A percentile compares a stretch with the other conserved stretches of the same genome.
These are phyloP conservation scores for Vanderwaltozyma polyspora DNA, from an alignment of 805 yeast species.

Conservation along the genomic window DNA sequence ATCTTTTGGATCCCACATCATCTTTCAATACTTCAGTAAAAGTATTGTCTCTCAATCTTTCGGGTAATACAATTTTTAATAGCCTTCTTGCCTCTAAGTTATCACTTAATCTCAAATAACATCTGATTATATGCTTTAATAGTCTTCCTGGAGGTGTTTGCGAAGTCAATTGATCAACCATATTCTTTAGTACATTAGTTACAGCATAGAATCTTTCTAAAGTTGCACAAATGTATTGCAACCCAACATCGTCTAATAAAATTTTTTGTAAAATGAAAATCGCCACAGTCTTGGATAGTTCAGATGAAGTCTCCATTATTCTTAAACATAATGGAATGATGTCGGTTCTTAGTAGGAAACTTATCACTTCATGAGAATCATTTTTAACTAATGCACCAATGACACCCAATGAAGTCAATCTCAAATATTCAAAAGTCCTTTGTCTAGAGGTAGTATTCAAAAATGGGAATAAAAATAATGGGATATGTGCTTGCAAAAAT, in stretches of 20 bases:
- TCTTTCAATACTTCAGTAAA: slow-evolving; percentile 70
- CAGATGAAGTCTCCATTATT: slow-evolving; percentile 92
- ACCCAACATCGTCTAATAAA: slow-evolving; percentile 81
- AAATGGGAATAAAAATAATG: slow-evolving; percentile 86
- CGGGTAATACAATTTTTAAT: slow-evolving; percentile 72
- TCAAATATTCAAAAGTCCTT: slow-evolving; percentile 84
- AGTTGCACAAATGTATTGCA: slow-evolving; percentile 87
- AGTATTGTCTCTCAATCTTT: slow-evolving; percentile 64
- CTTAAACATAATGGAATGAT: slow-evolving; percentile 89
- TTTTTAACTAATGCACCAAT: slow-evolving; percentile 94
- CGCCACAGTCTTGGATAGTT: slow-evolving; percentile 90
- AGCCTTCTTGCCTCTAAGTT: slow-evolving; percentile 86
- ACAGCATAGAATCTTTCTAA: slow-evolving; percentile 92
- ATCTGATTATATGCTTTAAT: slow-evolving; percentile 85
- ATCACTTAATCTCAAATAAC: slow-evolving; percentile 83
- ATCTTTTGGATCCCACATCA: slow-evolving; percentile 78
- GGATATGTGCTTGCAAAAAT: slow-evolving; percentile 82
- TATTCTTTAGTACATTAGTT: slow-evolving; percentile 69
- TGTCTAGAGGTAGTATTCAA: slow-evolving; percentile 84
- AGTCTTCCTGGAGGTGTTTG: slow-evolving; percentile 67
- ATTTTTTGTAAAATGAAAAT: slow-evolving; percentile 92
- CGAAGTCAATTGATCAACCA: slow-evolving; percentile 77
- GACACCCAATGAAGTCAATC: slow-evolving; percentile 89
- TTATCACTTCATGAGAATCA: slow-evolving; percentile 90
- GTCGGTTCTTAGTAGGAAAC: slow-evolving; percentile 85